Evolutionary conservation across 129 eudicot genomes (phyloP).

Genomic region (Flaveria trinervia): DNA sequence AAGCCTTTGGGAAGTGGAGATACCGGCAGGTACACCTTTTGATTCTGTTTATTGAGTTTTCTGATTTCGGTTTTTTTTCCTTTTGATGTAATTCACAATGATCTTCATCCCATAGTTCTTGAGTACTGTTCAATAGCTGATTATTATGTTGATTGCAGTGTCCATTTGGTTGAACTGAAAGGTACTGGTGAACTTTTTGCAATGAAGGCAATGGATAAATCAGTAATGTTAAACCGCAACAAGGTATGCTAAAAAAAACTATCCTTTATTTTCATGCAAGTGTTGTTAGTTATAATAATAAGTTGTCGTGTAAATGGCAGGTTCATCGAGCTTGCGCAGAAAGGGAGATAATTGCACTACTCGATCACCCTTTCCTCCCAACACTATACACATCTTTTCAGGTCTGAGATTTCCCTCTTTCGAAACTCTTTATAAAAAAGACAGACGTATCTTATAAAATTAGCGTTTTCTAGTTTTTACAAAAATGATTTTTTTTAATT

Average conservation of each 20-base stretch:
- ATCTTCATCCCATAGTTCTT: neutral
- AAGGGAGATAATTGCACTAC: conserved; percentile 84
- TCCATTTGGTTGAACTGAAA: conserved; percentile 94
- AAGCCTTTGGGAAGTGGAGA: conserved; percentile 98
- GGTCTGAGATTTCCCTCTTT: conserved; percentile 40
- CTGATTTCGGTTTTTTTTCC: neutral
- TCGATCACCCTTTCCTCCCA: conserved; percentile 98
- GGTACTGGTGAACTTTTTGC: conserved; percentile 84
- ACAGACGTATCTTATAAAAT: too few relatives aligned
- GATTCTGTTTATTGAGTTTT: neutral
- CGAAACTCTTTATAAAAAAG: too few relatives aligned
- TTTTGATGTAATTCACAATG: conserved; percentile 1
- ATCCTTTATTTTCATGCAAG: neutral
- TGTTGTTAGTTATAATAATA: neutral
- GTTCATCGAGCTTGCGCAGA: conserved; percentile 97
- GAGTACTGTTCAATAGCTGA: neutral
- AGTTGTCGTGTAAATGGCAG: conserved; percentile 38
- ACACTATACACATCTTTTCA: conserved; percentile 88
- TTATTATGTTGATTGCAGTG: conserved; percentile 54
- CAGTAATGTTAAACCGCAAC: conserved; percentile 86
- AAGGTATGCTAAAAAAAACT: conserved; percentile 48
- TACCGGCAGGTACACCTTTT: conserved; percentile 75
- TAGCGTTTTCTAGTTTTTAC: too few relatives aligned
- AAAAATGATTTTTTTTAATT: too few relatives aligned
- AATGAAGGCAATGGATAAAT: conserved; percentile 98